Conservation (phyloP, 2,329 filamentous ascomycete species). For the Neocatenulostroma microsporum region DNA sequence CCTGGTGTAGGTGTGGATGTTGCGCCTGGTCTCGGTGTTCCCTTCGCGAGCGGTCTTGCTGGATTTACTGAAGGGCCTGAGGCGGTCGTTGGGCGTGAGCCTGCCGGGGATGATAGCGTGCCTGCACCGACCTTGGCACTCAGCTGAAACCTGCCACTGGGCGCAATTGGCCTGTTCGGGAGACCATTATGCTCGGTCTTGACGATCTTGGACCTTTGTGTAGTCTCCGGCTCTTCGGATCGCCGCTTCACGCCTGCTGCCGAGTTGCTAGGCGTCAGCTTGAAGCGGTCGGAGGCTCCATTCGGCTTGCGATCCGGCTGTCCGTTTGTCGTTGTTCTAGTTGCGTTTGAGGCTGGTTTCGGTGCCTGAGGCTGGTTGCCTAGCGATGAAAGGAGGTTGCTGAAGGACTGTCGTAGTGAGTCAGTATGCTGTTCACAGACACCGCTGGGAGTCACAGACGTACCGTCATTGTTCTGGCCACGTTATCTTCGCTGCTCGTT, state of each 20-base stretch:
- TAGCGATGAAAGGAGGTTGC: constrained; percentile 24
- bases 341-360: constrained; percentile 10
- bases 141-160: constrained; percentile 13
- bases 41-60: constrained; percentile 9
- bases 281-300: constrained; percentile 13
- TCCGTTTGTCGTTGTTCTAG: constrained; percentile 9
- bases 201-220: constrained; percentile 27
- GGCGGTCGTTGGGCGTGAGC: constrained; percentile 4
- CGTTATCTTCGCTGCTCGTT: not conserved
- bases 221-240: constrained; percentile 30
- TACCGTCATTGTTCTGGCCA: constrained; percentile 6
- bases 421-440: constrained; percentile 10
- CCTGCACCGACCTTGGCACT: constrained; percentile 9
- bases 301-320: constrained; percentile 10
- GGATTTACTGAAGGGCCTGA: constrained; percentile 8
- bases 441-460: constrained; percentile 1
- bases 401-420: constrained; percentile 22
- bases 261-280: constrained; percentile 19
- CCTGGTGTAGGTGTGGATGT: constrained; percentile 15
- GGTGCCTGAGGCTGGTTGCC: constrained; percentile 19
- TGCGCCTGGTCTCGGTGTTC: constrained; percentile 11
- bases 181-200: constrained; percentile 25
- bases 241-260: constrained; percentile 28
- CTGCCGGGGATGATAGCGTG: constrained; percentile 12
- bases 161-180: constrained; percentile 17